Percentiles rank a stretch among this genome's conserved stretches.
phyloP scores from a whole-genome alignment of 345 rosid species.

The Citrus sp. region DNA sequence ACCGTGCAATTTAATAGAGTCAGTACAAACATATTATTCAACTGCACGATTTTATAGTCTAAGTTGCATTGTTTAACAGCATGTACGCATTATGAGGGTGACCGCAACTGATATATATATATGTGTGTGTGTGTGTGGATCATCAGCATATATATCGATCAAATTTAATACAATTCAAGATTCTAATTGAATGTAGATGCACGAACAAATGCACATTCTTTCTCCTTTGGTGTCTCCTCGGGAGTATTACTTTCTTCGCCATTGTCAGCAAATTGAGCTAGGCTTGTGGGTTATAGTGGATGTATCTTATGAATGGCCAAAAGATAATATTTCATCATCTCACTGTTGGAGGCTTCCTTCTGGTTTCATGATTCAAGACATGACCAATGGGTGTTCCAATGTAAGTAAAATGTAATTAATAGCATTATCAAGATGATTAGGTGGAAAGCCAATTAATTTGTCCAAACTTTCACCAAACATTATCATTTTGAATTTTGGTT shows the following conservation, averaged over 20 bases:
- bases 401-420: slow-evolving; percentile 20
- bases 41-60: too few species aligned
- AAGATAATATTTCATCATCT: slow-evolving; percentile 8
- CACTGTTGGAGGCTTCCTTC: slow-evolving; percentile 73
- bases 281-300: slow-evolving; percentile 69
- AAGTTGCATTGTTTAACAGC: too few species aligned
- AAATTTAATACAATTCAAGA: background rate
- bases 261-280: slow-evolving; percentile 44
- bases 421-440: too few species aligned
- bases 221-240: slow-evolving; percentile 74
- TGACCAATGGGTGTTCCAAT: slow-evolving; percentile 50
- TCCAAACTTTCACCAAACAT: too few species aligned
- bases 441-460: too few species aligned
- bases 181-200: slow-evolving; percentile 37
- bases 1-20: too few species aligned
- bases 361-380: slow-evolving; percentile 63
- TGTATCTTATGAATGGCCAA: slow-evolving; percentile 39
- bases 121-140: too few species aligned
- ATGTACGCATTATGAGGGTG: too few species aligned
- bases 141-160: background rate
- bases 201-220: slow-evolving; percentile 55
- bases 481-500: too few species aligned
- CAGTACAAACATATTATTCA: too few species aligned
- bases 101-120: too few species aligned
- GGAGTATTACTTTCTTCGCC: slow-evolving; percentile 57